These are phyloP conservation scores for Sporothrix euskadiensis DNA, from an alignment of 2,329 filamentous ascomycete genomes.

Conservation along the genomic window DNA sequence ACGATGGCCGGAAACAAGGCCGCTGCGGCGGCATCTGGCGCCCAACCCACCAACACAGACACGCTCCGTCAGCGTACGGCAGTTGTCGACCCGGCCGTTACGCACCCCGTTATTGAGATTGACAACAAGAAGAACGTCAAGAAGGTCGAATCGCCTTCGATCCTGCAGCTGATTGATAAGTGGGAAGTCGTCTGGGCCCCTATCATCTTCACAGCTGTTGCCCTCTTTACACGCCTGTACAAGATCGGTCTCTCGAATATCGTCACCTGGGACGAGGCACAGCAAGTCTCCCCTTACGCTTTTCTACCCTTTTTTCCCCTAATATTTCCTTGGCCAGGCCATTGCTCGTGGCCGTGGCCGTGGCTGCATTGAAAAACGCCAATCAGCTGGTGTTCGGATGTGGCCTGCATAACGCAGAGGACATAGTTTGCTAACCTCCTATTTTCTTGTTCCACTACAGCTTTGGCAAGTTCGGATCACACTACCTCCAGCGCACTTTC, in stretches of 20 bases:
- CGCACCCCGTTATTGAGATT: slow-evolving; percentile 45
- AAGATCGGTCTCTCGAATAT: slow-evolving; percentile 69
- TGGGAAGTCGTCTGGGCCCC: slow-evolving; percentile 64
- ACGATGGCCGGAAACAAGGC: slow-evolving; percentile 58
- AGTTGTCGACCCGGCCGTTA: slow-evolving; percentile 44
- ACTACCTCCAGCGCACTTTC: slow-evolving; percentile 98
- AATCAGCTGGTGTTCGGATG: background rate
- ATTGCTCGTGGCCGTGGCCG: background rate
- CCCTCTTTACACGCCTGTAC: slow-evolving; percentile 67
- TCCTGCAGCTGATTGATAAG: slow-evolving; percentile 63
- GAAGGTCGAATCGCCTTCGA: slow-evolving; percentile 57
- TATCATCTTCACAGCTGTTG: slow-evolving; percentile 60
- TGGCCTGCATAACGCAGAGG: background rate
- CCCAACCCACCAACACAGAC: slow-evolving; percentile 59
- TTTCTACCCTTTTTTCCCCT: background rate
- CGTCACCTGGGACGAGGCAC: slow-evolving; percentile 68
- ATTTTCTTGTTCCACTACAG: slow-evolving; percentile 44
- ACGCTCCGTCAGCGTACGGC: slow-evolving; percentile 56
- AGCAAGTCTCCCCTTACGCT: slow-evolving; percentile 47
- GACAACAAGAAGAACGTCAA: slow-evolving; percentile 62
- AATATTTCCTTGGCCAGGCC: background rate
- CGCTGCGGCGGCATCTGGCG: slow-evolving; percentile 60
- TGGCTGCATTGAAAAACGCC: background rate
- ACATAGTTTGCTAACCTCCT: slow-evolving; percentile 24
- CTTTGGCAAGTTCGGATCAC: slow-evolving; percentile 96